Percentiles rank a stretch among this genome's conserved stretches.
Conservation (phyloP, 768 basidiomycete genomes). For the Rhodotorula diobovata region DNA sequence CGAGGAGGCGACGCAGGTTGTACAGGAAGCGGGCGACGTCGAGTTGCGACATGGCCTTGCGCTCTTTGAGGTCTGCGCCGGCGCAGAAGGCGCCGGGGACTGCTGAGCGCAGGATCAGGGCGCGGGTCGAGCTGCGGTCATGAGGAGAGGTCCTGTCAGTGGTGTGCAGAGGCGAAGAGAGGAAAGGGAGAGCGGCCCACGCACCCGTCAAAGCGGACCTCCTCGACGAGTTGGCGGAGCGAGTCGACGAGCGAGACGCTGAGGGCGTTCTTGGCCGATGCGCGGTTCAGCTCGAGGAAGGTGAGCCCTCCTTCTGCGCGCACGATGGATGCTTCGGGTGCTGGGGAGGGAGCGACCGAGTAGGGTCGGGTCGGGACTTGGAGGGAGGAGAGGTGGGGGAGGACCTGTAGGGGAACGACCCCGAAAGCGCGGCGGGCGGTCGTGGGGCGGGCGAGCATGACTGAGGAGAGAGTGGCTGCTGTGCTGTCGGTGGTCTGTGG, state of each 20-base stretch:
- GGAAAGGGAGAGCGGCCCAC: neutral
- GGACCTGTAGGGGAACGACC: no score
- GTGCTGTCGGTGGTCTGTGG: neutral
- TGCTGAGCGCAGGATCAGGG: slow-evolving; percentile 76
- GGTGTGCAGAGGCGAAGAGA: neutral
- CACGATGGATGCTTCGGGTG: neutral
- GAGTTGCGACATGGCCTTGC: slow-evolving; percentile 69
- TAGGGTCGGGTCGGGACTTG: neutral
- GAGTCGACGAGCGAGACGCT: slow-evolving; percentile 66
- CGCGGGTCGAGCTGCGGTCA: slow-evolving; percentile 57
- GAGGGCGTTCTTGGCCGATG: slow-evolving; percentile 81
- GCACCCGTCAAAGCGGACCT: slow-evolving; percentile 34
- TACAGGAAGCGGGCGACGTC: slow-evolving; percentile 74
- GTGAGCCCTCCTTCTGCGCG: slow-evolving; percentile 54
- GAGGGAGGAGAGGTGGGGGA: neutral
- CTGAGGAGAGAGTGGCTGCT: no score
- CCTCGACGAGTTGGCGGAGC: slow-evolving; percentile 19
- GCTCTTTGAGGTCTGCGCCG: slow-evolving; percentile 81
- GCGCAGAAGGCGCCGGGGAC: slow-evolving; percentile 77
- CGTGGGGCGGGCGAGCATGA: neutral
- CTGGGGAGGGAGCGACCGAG: neutral
- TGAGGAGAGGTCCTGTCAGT: no score
- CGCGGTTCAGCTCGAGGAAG: slow-evolving; percentile 72
- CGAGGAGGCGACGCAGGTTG: slow-evolving; percentile 66
- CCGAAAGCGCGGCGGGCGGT: neutral